Evolutionary conservation across 2,329 filamentous ascomycete species (phyloP).

Genomic region (Fusarium fujikuroi): DNA sequence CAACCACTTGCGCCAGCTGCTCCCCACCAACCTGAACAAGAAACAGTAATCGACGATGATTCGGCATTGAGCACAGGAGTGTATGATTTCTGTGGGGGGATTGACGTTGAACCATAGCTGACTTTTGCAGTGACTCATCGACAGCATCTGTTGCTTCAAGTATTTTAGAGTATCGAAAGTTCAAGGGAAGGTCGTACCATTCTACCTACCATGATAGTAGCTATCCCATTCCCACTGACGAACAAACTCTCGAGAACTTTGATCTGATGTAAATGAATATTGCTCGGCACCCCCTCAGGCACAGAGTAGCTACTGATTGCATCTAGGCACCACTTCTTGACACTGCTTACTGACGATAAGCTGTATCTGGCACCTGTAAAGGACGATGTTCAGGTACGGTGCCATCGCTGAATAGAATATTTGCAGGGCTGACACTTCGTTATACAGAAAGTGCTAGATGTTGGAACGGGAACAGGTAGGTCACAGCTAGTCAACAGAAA

Average conservation of each 20-base stretch:
- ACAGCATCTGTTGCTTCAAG: slow-evolving; percentile 10
- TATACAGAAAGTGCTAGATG: slow-evolving; percentile 11
- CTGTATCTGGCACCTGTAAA: slow-evolving; percentile 15
- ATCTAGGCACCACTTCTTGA: slow-evolving; percentile 17
- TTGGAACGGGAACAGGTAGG: slow-evolving; percentile 8
- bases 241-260: slow-evolving; percentile 10
- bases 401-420: no score
- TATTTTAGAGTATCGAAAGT: slow-evolving; percentile 21
- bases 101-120: background rate
- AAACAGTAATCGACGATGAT: background rate
- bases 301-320: background rate
- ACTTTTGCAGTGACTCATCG: background rate
- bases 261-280: slow-evolving; percentile 2
- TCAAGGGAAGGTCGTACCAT: slow-evolving; percentile 15
- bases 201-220: background rate
- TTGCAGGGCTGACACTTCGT: background rate
- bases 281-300: no score
- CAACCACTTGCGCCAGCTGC: background rate
- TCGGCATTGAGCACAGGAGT: background rate
- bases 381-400: background rate
- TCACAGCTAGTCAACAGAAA: fast-evolving
- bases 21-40: background rate
- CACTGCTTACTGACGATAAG: slow-evolving; percentile 4
- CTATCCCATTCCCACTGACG: slow-evolving; percentile 9
- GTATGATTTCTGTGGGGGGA: background rate